Evolutionary conservation across 1,284 basidiomycete genomes (phyloP), one percentile per base, ranked within the genome.

Genomic region (Fomes fomentarius): DNA sequence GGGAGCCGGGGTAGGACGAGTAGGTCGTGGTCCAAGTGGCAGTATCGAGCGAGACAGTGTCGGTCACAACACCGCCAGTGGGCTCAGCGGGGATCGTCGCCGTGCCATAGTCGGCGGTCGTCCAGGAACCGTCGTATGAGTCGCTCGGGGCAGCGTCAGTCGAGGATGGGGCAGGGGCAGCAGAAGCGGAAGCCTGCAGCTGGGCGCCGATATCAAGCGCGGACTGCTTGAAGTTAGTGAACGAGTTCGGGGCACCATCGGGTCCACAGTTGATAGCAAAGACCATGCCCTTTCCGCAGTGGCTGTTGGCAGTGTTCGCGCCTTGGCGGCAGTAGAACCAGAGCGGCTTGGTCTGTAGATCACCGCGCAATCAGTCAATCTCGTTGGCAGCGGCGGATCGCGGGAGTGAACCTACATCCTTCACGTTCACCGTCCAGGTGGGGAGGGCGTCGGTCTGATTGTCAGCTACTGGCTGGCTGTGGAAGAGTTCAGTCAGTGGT

Each of bases 261-360:
- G 69, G 55, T 22, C 81, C 81, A 63, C 81, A 82, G 70, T 87
- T 86, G 62, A 86, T 75, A 24, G 83, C 78, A 62, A 85, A 85
- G 34, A 87, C 82, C 84, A 86, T 85, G 63, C 83, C 84, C 47
- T 69, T 61, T 49, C 82, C 81, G 60, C 85, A 87, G 68, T 87
- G 85, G 59, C 76, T 62, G 40, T 54, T 60, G 12, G 73, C 48
- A 1, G 72, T 73, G 62, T 67, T 62, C 17, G 63, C 72, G 26
- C 58, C 70, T 52, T 75, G 76, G 4, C 62, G 58, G 62, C 79
- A 81, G 69, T 71, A 75, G 28, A 77, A 69, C 78, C 79, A 80
- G 37, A 77, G 67, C 4, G 75, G 74, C 14, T 71, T 69, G 17
- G 70, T 70, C 66, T 73, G 50, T 17, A 15, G 52, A 17, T 39